Percentiles rank a stretch among this genome's conserved stretches.
phyloP scores from a whole-genome alignment of 495 filamentous ascomycete genomes.

The Penicillium crystallinum region DNA sequence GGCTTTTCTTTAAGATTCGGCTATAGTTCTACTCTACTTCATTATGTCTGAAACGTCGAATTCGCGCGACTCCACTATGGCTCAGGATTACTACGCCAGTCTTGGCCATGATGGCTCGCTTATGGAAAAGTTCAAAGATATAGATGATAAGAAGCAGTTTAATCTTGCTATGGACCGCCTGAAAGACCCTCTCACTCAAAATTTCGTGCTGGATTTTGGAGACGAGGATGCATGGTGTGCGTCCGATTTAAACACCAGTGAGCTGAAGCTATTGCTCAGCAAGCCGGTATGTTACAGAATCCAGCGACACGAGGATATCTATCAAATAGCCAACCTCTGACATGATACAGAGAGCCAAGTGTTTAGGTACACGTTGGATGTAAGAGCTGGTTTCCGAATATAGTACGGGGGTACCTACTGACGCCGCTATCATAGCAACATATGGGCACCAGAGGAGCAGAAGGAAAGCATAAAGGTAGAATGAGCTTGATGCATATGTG shows the following conservation, averaged over 20 bases:
- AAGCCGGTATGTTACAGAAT: slow-evolving; percentile 25
- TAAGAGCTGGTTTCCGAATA: slow-evolving; percentile 26
- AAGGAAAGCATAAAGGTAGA: slow-evolving; percentile 45
- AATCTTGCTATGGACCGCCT: slow-evolving; percentile 30
- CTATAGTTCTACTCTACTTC: background rate
- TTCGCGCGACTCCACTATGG: slow-evolving; percentile 14
- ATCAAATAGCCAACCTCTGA: background rate
- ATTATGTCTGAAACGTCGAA: slow-evolving; percentile 12
- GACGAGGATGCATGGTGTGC: slow-evolving; percentile 57
- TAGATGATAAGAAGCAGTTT: slow-evolving; percentile 50
- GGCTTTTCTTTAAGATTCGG: background rate
- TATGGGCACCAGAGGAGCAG: slow-evolving; percentile 67
- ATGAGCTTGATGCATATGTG: background rate
- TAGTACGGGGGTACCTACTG: background rate
- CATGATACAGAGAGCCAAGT: slow-evolving; percentile 29
- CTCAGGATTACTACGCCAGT: slow-evolving; percentile 37
- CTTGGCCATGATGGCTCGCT: slow-evolving; percentile 19
- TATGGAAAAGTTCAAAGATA: slow-evolving; percentile 44
- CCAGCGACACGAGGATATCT: too few species aligned
- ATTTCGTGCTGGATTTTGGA: slow-evolving; percentile 72
- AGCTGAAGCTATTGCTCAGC: slow-evolving; percentile 38
- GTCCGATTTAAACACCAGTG: slow-evolving; percentile 47
- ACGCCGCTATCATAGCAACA: slow-evolving; percentile 45
- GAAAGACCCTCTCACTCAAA: slow-evolving; percentile 39
- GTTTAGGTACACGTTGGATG: slow-evolving; percentile 63